Evolutionary conservation across 805 yeast genomes (phyloP).

Genomic region (Ogataea corticis): DNA sequence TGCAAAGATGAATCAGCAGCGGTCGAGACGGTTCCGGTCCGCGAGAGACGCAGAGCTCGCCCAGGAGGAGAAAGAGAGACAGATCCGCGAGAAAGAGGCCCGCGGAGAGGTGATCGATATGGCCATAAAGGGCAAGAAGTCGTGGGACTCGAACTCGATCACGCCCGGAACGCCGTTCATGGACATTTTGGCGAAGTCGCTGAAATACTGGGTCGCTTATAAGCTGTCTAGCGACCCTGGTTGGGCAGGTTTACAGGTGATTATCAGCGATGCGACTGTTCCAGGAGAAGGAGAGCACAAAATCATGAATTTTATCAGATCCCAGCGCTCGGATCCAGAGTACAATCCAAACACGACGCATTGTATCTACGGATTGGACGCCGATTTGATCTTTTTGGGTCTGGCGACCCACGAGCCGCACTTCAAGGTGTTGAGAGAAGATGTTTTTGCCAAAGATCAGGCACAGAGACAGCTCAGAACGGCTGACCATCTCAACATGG

Average conservation of each 20-base stretch:
- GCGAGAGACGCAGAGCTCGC: constrained; percentile 88
- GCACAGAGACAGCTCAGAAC: constrained; percentile 42
- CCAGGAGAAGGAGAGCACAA: constrained; percentile 99
- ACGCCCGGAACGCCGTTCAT: constrained; percentile 99
- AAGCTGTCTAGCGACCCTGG: constrained; percentile 88
- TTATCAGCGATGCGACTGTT: constrained; percentile 92
- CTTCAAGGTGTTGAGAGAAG: constrained; percentile 90
- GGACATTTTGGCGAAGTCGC: constrained; percentile 81
- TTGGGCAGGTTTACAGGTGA: constrained; percentile 86
- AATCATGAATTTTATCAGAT: constrained; percentile 91
- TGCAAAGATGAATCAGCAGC: constrained; percentile 96
- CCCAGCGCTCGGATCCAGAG: constrained; percentile 82
- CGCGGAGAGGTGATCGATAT: constrained; percentile 78
- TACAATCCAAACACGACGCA: constrained; percentile 94
- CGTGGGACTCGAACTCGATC: constrained; percentile 95
- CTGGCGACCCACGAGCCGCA: constrained; percentile 98
- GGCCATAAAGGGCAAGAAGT: constrained; percentile 67
- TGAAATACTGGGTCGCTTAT: constrained; percentile 90
- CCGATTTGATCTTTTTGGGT: constrained; percentile 94
- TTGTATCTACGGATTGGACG: constrained; percentile 96
- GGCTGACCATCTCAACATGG: constrained; percentile 55
- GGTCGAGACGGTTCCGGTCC: constrained; percentile 89
- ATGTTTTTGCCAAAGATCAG: constrained; percentile 83
- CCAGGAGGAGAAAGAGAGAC: constrained; percentile 65
- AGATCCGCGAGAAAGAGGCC: constrained; percentile 55